phyloP scores from a whole-genome alignment of 805 yeast genomes.

The Cyberlindnera maclurae region DNA sequence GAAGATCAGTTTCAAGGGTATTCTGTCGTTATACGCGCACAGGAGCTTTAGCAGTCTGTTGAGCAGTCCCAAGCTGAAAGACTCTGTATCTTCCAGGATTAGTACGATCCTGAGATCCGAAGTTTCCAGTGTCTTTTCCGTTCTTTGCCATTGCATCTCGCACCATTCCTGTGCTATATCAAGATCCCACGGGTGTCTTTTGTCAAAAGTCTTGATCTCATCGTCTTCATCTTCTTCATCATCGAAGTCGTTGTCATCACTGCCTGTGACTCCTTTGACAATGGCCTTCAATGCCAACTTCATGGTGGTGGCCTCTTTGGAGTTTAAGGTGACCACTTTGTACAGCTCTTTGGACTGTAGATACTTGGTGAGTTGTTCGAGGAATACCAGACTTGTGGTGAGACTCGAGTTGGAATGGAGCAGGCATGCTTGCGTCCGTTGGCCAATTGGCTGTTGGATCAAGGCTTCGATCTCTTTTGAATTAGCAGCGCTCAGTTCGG shows the following conservation, averaged over 20 bases:
- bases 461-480: conserved; percentile 9
- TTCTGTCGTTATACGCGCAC: conserved; percentile 10
- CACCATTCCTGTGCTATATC: conserved; percentile 23
- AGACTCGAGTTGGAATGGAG: conserved; percentile 18
- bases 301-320: conserved; percentile 23
- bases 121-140: background rate
- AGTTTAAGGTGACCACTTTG: conserved; percentile 14
- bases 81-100: conserved; percentile 22
- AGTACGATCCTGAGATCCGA: conserved; percentile 16
- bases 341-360: conserved; percentile 5
- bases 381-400: conserved; percentile 14
- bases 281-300: conserved; percentile 17
- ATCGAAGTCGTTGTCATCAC: conserved; percentile 5
- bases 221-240: conserved; percentile 13
- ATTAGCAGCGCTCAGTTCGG: conserved; percentile 11
- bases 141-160: conserved; percentile 3
- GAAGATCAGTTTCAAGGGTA: conserved; percentile 21
- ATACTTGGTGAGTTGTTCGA: conserved; percentile 8
- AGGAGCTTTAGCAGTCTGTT: conserved; percentile 15
- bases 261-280: conserved; percentile 11
- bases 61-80: conserved; percentile 16
- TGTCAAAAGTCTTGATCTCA: conserved; percentile 11
- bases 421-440: conserved; percentile 12
- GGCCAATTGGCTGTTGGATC: conserved; percentile 3
- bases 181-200: conserved; percentile 20